Evolutionary conservation across 805 yeast species (phyloP).

Genomic region (Phaffomyces thermotolerans): DNA sequence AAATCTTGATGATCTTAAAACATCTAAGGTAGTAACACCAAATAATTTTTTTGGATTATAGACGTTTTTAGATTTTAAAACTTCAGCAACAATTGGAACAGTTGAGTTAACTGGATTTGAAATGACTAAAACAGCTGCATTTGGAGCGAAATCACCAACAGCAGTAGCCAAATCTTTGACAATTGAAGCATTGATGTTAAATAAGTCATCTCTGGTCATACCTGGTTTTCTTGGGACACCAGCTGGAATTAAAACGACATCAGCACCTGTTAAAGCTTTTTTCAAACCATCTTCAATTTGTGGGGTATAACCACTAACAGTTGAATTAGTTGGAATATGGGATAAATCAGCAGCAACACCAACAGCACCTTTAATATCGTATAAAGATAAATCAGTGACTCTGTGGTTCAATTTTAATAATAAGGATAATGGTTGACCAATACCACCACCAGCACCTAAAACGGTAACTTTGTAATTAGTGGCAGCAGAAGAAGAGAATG

Average conservation of each 20-base stretch:
- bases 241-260: constrained; percentile 55
- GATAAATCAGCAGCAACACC: constrained; percentile 97
- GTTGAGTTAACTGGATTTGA: constrained; percentile 94
- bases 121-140: constrained; percentile 72
- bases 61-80: constrained; percentile 57
- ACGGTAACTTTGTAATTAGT: constrained; percentile 74
- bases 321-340: constrained; percentile 88
- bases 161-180: constrained; percentile 67
- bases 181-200: constrained; percentile 77
- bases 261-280: constrained; percentile 34
- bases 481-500: constrained; percentile 60
- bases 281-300: constrained; percentile 52
- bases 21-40: constrained; percentile 86
- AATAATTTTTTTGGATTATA: constrained; percentile 68
- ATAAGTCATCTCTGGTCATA: constrained; percentile 87
- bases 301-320: constrained; percentile 82
- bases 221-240: constrained; percentile 94
- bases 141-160: constrained; percentile 63
- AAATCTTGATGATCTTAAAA: constrained; percentile 74
- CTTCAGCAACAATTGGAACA: constrained; percentile 82
- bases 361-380: constrained; percentile 87
- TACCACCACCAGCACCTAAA: constrained; percentile 88
- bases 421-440: constrained; percentile 83
- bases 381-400: constrained; percentile 78
- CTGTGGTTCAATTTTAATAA: constrained; percentile 82